phyloP scores from a whole-genome alignment of 2,329 filamentous ascomycete genomes.

The Ophiostoma fasciatum region DNA sequence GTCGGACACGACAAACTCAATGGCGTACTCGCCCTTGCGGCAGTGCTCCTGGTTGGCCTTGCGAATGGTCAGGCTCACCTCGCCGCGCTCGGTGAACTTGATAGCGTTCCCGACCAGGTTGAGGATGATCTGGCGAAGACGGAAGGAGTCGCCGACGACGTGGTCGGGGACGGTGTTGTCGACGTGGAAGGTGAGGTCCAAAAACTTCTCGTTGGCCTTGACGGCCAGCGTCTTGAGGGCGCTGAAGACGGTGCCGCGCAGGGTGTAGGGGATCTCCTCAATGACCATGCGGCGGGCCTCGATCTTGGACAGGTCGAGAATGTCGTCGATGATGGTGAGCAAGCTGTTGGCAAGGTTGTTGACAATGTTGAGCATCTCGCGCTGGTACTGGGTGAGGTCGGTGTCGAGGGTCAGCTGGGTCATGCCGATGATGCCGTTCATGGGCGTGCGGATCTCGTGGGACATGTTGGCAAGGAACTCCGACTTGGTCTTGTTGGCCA shows the following conservation, averaged over 20 bases:
- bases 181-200: slow-evolving; percentile 86
- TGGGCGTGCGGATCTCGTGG: slow-evolving; percentile 92
- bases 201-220: slow-evolving; percentile 88
- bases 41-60: slow-evolving; percentile 45
- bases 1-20: slow-evolving; percentile 91
- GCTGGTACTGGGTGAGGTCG: slow-evolving; percentile 83
- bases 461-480: slow-evolving; percentile 99
- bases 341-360: slow-evolving; percentile 92
- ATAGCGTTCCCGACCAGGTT: slow-evolving; percentile 97
- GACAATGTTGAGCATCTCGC: slow-evolving; percentile 97
- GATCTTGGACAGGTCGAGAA: slow-evolving; percentile 62
- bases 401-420: slow-evolving; percentile 92
- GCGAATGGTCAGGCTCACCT: slow-evolving; percentile 87
- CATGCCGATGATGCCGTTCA: slow-evolving; percentile 98
- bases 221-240: slow-evolving; percentile 93
- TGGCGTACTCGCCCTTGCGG: slow-evolving; percentile 53
- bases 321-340: slow-evolving; percentile 88
- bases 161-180: slow-evolving; percentile 89
- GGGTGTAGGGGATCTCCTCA: slow-evolving; percentile 91
- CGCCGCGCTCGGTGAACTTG: slow-evolving; percentile 95
- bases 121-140: slow-evolving; percentile 87
- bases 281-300: slow-evolving; percentile 97
- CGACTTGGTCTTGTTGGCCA: slow-evolving; percentile 96
- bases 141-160: slow-evolving; percentile 92
- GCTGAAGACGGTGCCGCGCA: slow-evolving; percentile 91